Conservation (phyloP, 1,284 basidiomycete genomes). For the Exsudoporus floridanus region DNA sequence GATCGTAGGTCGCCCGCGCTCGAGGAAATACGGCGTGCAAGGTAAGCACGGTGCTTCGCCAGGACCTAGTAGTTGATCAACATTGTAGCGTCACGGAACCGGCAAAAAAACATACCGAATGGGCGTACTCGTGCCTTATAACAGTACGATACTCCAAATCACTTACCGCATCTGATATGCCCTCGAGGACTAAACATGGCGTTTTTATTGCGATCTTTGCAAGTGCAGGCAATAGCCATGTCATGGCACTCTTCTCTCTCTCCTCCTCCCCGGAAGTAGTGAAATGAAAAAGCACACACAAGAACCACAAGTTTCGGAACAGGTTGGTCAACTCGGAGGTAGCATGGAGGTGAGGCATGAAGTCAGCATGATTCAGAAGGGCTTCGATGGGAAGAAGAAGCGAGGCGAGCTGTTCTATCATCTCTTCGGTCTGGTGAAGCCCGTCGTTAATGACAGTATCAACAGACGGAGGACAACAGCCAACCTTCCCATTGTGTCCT, state of each 20-base stretch:
- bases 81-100: neutral
- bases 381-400: slow-evolving; percentile 90
- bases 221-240: slow-evolving; percentile 77
- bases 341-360: slow-evolving; percentile 61
- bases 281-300: slow-evolving; percentile 85
- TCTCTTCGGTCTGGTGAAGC: slow-evolving; percentile 66
- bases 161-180: slow-evolving; percentile 81
- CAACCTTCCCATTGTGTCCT: slow-evolving; percentile 64
- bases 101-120: slow-evolving; percentile 50
- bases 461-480: slow-evolving; percentile 11
- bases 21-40: slow-evolving; percentile 69
- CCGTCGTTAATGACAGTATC: slow-evolving; percentile 8
- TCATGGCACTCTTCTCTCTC: slow-evolving; percentile 58
- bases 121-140: slow-evolving; percentile 84
- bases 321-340: slow-evolving; percentile 70
- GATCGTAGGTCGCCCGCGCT: slow-evolving; percentile 73
- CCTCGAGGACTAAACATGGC: slow-evolving; percentile 82
- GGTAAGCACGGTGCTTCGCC: slow-evolving; percentile 59
- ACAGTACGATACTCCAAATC: slow-evolving; percentile 95
- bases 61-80: slow-evolving; percentile 51
- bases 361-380: slow-evolving; percentile 75
- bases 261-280: slow-evolving; percentile 46
- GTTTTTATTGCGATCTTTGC: slow-evolving; percentile 85
- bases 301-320: slow-evolving; percentile 95
- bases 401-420: slow-evolving; percentile 83